Percentiles rank a stretch among this genome's conserved stretches.
These are phyloP conservation scores for Phytophthora sp. DNA, from an alignment of 352 stramenopile genomes.

Conservation along the genomic window DNA sequence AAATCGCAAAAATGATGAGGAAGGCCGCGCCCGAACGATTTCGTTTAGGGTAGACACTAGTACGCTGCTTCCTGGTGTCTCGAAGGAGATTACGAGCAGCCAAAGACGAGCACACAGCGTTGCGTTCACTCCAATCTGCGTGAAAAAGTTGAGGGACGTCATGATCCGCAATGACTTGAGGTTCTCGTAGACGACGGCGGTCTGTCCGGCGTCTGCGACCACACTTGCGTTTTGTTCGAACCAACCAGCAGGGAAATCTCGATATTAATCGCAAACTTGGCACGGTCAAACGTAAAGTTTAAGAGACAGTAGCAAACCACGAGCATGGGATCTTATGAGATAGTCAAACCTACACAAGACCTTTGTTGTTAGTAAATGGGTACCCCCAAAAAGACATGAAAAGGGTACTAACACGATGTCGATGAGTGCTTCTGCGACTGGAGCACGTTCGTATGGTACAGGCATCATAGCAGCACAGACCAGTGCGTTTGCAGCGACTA, in stretches of 20 bases:
- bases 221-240: conserved; percentile 39
- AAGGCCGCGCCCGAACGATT: conserved; percentile 6
- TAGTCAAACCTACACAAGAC: conserved; percentile 45
- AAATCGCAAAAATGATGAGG: conserved; percentile 16
- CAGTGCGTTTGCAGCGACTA: conserved; percentile 28
- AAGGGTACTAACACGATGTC: conserved; percentile 40
- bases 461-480: conserved; percentile 27
- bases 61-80: not conserved
- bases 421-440: conserved; percentile 23
- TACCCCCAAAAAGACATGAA: too few relatives aligned
- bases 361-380: too few relatives aligned
- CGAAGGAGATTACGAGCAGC: conserved; percentile 17
- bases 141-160: conserved; percentile 36
- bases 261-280: conserved; percentile 28
- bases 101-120: too few relatives aligned
- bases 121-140: conserved; percentile 34
- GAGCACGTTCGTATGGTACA: conserved; percentile 13
- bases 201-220: conserved; percentile 29
- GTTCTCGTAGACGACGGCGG: conserved; percentile 32
- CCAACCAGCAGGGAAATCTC: conserved; percentile 23
- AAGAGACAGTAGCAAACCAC: conserved; percentile 28
- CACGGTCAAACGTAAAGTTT: conserved; percentile 34
- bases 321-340: conserved; percentile 33
- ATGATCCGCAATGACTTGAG: conserved; percentile 45
- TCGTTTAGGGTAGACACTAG: conserved; percentile 24